phyloP scores from a whole-genome alignment of 2,329 filamentous ascomycete species.

The Colletotrichum brevisporum region DNA sequence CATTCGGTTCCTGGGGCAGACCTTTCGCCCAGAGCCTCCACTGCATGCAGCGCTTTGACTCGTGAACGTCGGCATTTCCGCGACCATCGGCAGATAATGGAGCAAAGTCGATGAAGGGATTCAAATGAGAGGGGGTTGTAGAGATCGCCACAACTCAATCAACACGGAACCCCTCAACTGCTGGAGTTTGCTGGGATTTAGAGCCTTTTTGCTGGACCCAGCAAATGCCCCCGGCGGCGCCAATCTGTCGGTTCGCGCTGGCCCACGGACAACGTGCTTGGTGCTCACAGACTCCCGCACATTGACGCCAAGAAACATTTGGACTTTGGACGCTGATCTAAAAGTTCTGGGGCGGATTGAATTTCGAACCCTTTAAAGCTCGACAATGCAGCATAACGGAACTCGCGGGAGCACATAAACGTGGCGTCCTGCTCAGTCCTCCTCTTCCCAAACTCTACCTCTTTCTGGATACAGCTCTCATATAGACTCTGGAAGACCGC shows the following conservation, averaged over 20 bases:
- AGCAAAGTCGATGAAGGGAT: constrained; percentile 4
- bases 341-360: not conserved
- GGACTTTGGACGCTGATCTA: constrained; percentile 8
- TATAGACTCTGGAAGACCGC: no score
- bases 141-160: not conserved
- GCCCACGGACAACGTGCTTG: constrained; percentile 12
- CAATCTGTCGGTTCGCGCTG: not conserved
- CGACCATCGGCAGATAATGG: constrained; percentile 1
- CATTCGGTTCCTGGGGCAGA: not conserved
- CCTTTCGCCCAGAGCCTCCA: not conserved
- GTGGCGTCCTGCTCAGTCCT: not conserved
- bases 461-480: no score
- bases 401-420: not conserved
- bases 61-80: constrained; percentile 25
- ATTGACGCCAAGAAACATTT: constrained; percentile 13
- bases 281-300: constrained; percentile 25
- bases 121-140: not conserved
- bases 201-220: no score
- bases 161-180: not conserved
- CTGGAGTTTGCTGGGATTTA: not conserved
- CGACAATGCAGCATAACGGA: not conserved
- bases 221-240: no score
- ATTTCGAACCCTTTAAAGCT: constrained; percentile 26
- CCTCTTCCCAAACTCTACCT: no score
- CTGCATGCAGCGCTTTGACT: not conserved